Evolutionary conservation across 345 rosid species (phyloP), one percentile per base, ranked within the genome.

Genomic region (Boechera retrofracta): DNA sequence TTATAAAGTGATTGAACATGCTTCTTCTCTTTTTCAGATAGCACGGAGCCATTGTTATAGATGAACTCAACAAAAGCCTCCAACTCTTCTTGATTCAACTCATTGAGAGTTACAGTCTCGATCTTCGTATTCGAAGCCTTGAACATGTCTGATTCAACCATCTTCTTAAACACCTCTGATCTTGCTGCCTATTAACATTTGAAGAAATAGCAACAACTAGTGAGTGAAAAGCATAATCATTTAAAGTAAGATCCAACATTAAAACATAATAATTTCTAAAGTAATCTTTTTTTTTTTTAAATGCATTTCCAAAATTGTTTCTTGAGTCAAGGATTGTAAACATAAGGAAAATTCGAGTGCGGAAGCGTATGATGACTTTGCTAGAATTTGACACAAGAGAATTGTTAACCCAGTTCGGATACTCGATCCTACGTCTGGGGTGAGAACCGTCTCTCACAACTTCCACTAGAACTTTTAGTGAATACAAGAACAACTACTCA

Each of bases 11-110:
- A 32, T 7, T 2, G 26, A 64, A 31, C 71, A 6, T 42, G 42
- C 42, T 64, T 6, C 61, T 42, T 41, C 16, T n/a, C 55, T 65
- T 74, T 55, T 31, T 55, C 47, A 21, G 64, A 74, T 5, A 65
- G 65, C 8, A 0, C 2, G 4, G 28, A 64, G 11, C 64, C 6
- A 10, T 53, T 28, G 41, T 33, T 21, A 15, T 67, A 67, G n/a
- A 67, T 57, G 35, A 58, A 75, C 52, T 58, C 67, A 58, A 67
- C 44, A 0, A 58, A 57, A 48, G 67, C 73, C 31, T 67, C 51
- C 39, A 75, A 61, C 28, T 67, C 58, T 65, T 64, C 73, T 7
- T 35, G 73, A 15, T 58, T 58, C 49, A 67, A 44, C 21, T 75
- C 67, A 7, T 42, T 26, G 21, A 75, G 39, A 36, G 67, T 58